Percentiles rank a stretch among this genome's conserved stretches.
phyloP scores from a whole-genome alignment of 805 yeast species.

The Metschnikowia continentalis region DNA sequence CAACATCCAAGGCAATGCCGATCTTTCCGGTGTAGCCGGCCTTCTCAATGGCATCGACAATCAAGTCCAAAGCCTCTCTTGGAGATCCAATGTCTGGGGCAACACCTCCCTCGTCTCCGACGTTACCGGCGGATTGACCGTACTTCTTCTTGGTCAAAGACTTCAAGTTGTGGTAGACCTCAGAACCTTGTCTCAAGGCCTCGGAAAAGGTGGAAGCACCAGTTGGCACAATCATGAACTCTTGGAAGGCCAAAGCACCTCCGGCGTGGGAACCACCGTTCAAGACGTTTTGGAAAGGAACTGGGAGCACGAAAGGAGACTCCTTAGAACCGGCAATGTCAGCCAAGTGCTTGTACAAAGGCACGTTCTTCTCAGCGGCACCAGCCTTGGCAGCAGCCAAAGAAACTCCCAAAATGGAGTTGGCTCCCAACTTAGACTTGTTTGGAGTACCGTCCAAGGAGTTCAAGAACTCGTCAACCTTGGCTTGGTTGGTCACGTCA shows the following conservation, averaged over 20 bases:
- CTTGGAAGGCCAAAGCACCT: conserved; percentile 98
- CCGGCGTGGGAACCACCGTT: conserved; percentile 99
- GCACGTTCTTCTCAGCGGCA: conserved; percentile 92
- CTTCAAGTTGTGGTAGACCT: conserved; percentile 96
- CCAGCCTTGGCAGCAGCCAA: conserved; percentile 97
- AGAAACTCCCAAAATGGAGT: conserved; percentile 97
- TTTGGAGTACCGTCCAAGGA: conserved; percentile 94
- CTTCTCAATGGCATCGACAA: conserved; percentile 78
- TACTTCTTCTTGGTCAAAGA: conserved; percentile 87
- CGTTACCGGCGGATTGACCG: conserved; percentile 99
- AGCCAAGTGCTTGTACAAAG: conserved; percentile 89
- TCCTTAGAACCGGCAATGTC: conserved; percentile 69
- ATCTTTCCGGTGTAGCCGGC: conserved; percentile 96
- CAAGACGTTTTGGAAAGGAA: conserved; percentile 97
- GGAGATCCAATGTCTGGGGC: conserved; percentile 96
- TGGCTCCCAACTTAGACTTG: conserved; percentile 97
- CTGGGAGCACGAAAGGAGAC: conserved; percentile 90
- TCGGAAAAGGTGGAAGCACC: conserved; percentile 88
- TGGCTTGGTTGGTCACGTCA: conserved; percentile 82
- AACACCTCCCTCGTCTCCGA: conserved; percentile 99
- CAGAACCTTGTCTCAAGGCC: conserved; percentile 95
- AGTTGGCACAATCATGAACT: conserved; percentile 97
- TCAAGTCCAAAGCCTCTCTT: conserved; percentile 95
- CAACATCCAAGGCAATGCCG: conserved; percentile 91
- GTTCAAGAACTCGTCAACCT: conserved; percentile 81